Conservation (phyloP, 257 asterid species). For the Cinchona pubescens region DNA sequence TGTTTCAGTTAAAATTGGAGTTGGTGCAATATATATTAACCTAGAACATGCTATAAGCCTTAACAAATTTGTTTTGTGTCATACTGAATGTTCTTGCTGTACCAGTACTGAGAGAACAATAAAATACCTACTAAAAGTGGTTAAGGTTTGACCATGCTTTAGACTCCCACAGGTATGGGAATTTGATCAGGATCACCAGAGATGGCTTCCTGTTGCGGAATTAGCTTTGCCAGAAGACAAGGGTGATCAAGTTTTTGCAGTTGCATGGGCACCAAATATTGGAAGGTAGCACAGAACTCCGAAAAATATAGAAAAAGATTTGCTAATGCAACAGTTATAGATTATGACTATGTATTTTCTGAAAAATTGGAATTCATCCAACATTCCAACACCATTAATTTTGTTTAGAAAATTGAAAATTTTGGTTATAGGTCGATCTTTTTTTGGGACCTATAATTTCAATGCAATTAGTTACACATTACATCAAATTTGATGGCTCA, state of each 20-base stretch:
- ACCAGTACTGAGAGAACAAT: background rate
- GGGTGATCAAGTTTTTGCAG: slow-evolving; percentile 60
- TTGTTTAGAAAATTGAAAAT: background rate
- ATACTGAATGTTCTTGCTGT: background rate
- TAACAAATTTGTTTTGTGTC: background rate
- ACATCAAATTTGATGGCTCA: background rate
- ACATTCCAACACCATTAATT: background rate
- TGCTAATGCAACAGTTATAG: background rate
- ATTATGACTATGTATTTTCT: background rate
- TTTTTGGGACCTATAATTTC: too few relatives aligned
- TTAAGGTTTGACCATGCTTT: slow-evolving; percentile 7
- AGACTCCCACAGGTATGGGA: slow-evolving; percentile 77
- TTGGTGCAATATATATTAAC: background rate
- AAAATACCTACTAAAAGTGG: background rate
- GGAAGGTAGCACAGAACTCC: slow-evolving; percentile 69
- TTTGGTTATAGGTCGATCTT: background rate
- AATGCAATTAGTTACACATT: too few relatives aligned
- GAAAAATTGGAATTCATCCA: background rate
- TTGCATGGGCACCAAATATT: slow-evolving; percentile 92
- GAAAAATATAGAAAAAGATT: background rate
- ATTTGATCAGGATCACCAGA: slow-evolving; percentile 89
- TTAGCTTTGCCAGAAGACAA: slow-evolving; percentile 73
- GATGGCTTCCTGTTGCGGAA: slow-evolving; percentile 99
- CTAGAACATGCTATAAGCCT: background rate
- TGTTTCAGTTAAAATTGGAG: too few relatives aligned